phyloP scores from a whole-genome alignment of 169 alveolate species.

The Eimeria praecox region DNA sequence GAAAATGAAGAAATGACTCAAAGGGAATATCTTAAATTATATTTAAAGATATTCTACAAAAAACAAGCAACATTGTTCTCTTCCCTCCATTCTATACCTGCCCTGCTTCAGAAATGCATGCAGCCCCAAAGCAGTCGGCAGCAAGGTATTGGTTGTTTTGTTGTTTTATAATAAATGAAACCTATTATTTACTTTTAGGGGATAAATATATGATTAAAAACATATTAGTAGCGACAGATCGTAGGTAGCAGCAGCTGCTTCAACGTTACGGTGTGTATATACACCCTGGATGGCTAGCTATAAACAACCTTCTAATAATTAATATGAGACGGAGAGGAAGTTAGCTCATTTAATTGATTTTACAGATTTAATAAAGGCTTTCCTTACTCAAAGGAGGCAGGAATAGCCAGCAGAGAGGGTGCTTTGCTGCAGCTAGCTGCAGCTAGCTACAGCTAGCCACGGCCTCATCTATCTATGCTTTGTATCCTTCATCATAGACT shows the following conservation, averaged over 20 bases:
- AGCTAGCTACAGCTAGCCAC: not conserved
- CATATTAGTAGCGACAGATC: not conserved
- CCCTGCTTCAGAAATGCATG: not conserved
- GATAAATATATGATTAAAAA: too few relatives aligned
- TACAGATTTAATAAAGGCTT: not conserved
- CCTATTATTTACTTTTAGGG: not conserved
- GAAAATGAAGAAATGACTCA: not conserved
- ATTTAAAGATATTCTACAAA: not conserved
- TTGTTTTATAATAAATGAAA: not conserved
- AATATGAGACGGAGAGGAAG: not conserved
- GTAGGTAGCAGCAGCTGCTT: not conserved
- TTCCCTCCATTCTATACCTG: not conserved
- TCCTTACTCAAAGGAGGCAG: not conserved
- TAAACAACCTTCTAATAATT: too few relatives aligned
- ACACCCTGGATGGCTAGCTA: too few relatives aligned
- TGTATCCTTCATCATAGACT: not conserved
- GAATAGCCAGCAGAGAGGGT: too few relatives aligned
- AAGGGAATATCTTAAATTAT: not conserved
- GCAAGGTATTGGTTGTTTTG: not conserved
- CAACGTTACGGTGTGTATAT: too few relatives aligned
- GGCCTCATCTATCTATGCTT: not conserved
- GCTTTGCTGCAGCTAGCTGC: not conserved
- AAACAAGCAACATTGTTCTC: not conserved
- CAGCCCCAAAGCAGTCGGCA: not conserved
- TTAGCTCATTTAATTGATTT: too few relatives aligned